These are phyloP conservation scores for Rhodotorula kratochvilovae DNA, from an alignment of 768 basidiomycete genomes.

Conservation along the genomic window DNA sequence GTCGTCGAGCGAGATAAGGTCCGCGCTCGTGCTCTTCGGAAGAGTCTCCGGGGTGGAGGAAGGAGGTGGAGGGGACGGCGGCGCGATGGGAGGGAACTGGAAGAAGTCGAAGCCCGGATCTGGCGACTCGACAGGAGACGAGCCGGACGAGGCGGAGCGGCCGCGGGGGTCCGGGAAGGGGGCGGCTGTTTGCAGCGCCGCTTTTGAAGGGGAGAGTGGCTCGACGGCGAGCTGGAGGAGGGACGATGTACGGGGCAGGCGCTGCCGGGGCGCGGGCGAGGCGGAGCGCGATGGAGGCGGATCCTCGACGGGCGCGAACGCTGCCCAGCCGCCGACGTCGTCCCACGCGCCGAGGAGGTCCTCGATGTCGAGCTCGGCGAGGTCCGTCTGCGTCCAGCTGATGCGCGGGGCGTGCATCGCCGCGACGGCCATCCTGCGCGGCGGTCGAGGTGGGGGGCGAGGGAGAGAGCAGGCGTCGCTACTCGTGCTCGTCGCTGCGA, in stretches of 20 bases:
- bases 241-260: neutral
- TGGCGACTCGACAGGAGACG: neutral
- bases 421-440: neutral
- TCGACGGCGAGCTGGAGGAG: neutral
- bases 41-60: neutral
- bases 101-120: neutral
- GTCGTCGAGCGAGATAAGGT: conserved; percentile 14
- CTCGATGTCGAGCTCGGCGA: conserved; percentile 33
- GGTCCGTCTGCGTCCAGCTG: conserved; percentile 13
- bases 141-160: neutral
- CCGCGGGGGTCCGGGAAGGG: neutral
- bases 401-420: neutral
- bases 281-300: neutral
- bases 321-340: neutral
- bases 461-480: neutral
- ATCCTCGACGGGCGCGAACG: neutral
- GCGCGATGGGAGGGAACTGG: neutral
- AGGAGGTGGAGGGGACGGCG: neutral
- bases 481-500: neutral
- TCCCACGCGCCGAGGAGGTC: conserved; percentile 25
- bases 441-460: neutral
- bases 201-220: neutral
- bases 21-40: neutral
- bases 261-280: neutral
- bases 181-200: neutral